A percentile compares a stretch with the other conserved stretches of the same genome.
Conservation (phyloP, 768 basidiomycete genomes). For the Tulasnella sp. region DNA sequence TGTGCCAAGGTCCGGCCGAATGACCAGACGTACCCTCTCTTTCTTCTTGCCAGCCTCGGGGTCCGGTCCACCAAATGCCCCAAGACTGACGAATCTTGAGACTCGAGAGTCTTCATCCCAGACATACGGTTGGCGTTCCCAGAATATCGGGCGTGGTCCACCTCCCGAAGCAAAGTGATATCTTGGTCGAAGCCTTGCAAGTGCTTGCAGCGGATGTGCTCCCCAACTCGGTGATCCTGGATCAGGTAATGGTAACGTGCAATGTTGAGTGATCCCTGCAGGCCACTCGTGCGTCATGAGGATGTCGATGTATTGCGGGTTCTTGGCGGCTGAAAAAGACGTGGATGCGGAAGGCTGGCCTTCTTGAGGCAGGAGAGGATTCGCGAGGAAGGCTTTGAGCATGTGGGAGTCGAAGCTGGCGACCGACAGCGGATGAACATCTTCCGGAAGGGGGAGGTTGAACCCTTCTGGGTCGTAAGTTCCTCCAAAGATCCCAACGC, state of each 20-base stretch:
- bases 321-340: background rate
- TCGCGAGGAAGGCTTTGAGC: slow-evolving; percentile 24
- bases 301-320: slow-evolving; percentile 53
- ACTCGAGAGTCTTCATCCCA: slow-evolving; percentile 64
- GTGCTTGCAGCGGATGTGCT: slow-evolving; percentile 48
- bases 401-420: slow-evolving; percentile 20
- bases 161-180: slow-evolving; percentile 77
- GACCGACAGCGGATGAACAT: slow-evolving; percentile 13
- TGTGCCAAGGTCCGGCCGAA: background rate
- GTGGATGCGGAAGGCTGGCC: slow-evolving; percentile 16
- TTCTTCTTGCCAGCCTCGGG: slow-evolving; percentile 55
- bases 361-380: slow-evolving; percentile 15
- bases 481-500: slow-evolving; percentile 72
- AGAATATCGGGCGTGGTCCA: slow-evolving; percentile 66
- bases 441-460: slow-evolving; percentile 21
- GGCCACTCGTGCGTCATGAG: slow-evolving; percentile 79
- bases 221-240: slow-evolving; percentile 37
- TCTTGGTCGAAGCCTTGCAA: slow-evolving; percentile 52
- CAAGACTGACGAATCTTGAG: slow-evolving; percentile 77
- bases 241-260: slow-evolving; percentile 45
- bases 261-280: slow-evolving; percentile 51
- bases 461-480: slow-evolving; percentile 49
- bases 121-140: slow-evolving; percentile 89
- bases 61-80: slow-evolving; percentile 64
- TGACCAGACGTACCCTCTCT: slow-evolving; percentile 57